Evolutionary conservation across 2,329 filamentous ascomycete species (phyloP).

Genomic region (Hypoxylon sp.): DNA sequence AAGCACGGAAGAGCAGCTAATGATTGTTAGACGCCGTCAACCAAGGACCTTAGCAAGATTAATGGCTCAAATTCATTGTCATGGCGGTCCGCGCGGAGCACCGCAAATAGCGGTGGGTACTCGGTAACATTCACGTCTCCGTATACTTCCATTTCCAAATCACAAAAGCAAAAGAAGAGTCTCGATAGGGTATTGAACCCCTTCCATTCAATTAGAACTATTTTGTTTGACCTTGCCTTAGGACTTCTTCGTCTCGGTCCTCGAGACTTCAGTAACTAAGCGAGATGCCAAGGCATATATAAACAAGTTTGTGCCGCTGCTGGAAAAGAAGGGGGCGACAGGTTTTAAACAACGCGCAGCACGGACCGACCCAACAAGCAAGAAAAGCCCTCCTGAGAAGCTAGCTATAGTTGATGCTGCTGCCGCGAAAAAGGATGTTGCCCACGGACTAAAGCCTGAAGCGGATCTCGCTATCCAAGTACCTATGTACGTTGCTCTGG

Average conservation of each 20-base stretch:
- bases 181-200: conserved; percentile 62
- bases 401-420: conserved; percentile 16
- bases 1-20: conserved; percentile 28
- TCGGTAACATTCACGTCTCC: conserved; percentile 51
- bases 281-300: conserved; percentile 94
- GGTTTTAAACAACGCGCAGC: conserved; percentile 52
- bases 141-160: conserved; percentile 60
- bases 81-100: conserved; percentile 43
- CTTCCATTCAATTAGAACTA: conserved; percentile 13
- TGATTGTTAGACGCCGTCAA: conserved; percentile 46
- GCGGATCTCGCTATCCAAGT: conserved; percentile 61
- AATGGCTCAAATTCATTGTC: conserved; percentile 49
- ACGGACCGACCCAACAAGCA: conserved; percentile 47
- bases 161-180: conserved; percentile 63
- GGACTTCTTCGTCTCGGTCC: conserved; percentile 88
- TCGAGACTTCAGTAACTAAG: conserved; percentile 91
- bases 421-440: conserved; percentile 11
- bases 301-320: conserved; percentile 76
- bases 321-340: conserved; percentile 55
- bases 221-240: conserved; percentile 55
- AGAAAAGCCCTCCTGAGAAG: conserved; percentile 24
- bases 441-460: conserved; percentile 51
- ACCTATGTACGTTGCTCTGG: conserved; percentile 79
- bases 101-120: conserved; percentile 49
- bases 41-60: conserved; percentile 46